Evolutionary conservation across 2,329 filamentous ascomycete genomes (phyloP).

Genomic region (Sordariomycetes sp.): DNA sequence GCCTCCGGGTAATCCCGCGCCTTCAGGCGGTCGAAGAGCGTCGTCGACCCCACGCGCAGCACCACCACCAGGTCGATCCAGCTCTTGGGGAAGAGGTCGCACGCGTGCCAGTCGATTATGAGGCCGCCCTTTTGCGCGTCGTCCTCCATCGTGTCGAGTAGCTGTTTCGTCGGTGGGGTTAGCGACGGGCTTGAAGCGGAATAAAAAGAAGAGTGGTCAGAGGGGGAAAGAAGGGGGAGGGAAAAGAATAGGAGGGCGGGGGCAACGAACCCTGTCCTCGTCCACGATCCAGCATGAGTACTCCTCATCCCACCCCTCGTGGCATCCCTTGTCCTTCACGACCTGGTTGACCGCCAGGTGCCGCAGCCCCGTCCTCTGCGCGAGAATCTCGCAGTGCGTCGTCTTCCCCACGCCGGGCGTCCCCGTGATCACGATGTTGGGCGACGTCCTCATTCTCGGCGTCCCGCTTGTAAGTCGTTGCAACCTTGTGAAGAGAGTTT

Average conservation of each 20-base stretch:
- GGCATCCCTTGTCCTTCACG: slow-evolving; percentile 78
- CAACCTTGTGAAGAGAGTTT: not conserved
- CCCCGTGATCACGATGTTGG: slow-evolving; percentile 91
- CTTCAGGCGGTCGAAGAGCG: slow-evolving; percentile 75
- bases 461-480: not conserved
- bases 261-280: slow-evolving; percentile 71
- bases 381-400: slow-evolving; percentile 76
- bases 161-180: slow-evolving; percentile 26
- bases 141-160: slow-evolving; percentile 82
- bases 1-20: slow-evolving; percentile 72
- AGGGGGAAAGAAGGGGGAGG: not conserved
- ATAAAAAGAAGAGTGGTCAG: not conserved
- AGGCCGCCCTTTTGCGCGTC: slow-evolving; percentile 69
- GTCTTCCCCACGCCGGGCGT: slow-evolving; percentile 96
- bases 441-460: slow-evolving; percentile 32
- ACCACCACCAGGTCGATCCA: slow-evolving; percentile 96
- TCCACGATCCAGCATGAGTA: slow-evolving; percentile 87
- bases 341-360: slow-evolving; percentile 86
- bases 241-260: not conserved
- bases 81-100: slow-evolving; percentile 83
- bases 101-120: slow-evolving; percentile 97
- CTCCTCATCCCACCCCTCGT: slow-evolving; percentile 81
- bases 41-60: slow-evolving; percentile 66
- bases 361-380: slow-evolving; percentile 63
- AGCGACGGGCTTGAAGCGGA: not conserved